A percentile compares a stretch with the other conserved stretches of the same genome.
phyloP scores from a whole-genome alignment of 2,329 filamentous ascomycete species.

The Arthrobotrys entomopaga region DNA sequence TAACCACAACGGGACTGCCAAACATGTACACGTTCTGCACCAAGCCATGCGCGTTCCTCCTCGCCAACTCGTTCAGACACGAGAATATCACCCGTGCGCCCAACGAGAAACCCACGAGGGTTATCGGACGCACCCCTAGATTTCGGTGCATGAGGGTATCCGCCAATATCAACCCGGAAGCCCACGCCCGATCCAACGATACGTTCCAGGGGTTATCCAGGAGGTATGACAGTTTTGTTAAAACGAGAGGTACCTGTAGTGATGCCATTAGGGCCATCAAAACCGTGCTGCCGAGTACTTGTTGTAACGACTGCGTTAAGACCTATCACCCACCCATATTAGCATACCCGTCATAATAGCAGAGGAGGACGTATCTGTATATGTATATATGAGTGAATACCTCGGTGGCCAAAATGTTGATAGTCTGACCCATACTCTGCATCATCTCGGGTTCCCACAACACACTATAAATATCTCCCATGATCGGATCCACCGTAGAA shows the following conservation, averaged over 20 bases:
- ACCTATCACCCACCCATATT: constrained; percentile 65
- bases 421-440: constrained; percentile 96
- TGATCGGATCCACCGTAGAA: constrained; percentile 94
- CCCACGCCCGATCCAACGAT: constrained; percentile 79
- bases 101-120: constrained; percentile 81
- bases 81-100: constrained; percentile 84
- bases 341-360: too few species aligned
- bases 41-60: constrained; percentile 81
- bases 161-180: constrained; percentile 80
- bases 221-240: constrained; percentile 73
- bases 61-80: constrained; percentile 79
- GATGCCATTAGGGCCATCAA: constrained; percentile 76
- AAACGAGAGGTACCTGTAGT: constrained; percentile 74
- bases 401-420: constrained; percentile 97
- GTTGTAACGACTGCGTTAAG: constrained; percentile 78
- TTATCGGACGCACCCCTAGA: constrained; percentile 83
- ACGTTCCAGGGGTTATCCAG: constrained; percentile 85
- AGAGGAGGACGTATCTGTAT: too few species aligned
- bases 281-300: constrained; percentile 77
- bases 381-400: constrained; percentile 65
- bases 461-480: constrained; percentile 98
- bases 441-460: constrained; percentile 99
- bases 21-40: constrained; percentile 86
- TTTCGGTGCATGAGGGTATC: constrained; percentile 83
- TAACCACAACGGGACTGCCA: constrained; percentile 78